Evolutionary conservation across 345 rosid species (phyloP), one percentile per base, ranked within the genome.

Genomic region (Isatis tinctoria): DNA sequence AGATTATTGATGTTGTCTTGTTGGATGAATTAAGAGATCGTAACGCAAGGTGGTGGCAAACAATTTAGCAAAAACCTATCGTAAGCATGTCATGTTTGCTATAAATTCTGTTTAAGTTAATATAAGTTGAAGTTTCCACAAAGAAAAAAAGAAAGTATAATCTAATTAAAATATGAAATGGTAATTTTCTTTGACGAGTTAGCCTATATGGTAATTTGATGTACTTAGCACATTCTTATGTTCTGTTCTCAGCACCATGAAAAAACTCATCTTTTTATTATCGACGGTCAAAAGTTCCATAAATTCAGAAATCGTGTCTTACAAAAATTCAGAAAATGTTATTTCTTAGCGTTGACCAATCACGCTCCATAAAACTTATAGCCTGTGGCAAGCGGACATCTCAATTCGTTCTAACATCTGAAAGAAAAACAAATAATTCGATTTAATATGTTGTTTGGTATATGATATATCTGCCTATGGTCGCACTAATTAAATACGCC

Each of bases 401-500:
- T 48, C 53, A 41, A 54, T 41, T 40, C 49, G 51, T 47, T 28
- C 56, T 2, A 28, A 4, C 30, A 67, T 39, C 9, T 44, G 39
- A 35, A 35, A 9, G 7, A 43, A 60, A 13, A 24, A 11, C 43
- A 39, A 54, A 16, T 4, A 43, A 3, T 69, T 72, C 43, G 33
- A 26, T 9, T 8, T 51, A 11, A 17, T 30, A 30, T 30, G 2
- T 70, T 62, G 62, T 62, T 62, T 62, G 76, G 69, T 61, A 51
- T 40, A 39, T 62, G 76, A 62, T 61, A 51, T 40, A 39, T 40
- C 70, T 30, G 76, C 53, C 30, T 63, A 53, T 53, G 28, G 70
- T 73, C 16, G 64, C 65, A 53, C 76, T 64, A 53, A 64, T 53
- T 24, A 52, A 73, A 64, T 64, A 64, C 64, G 64, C 70, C 64